These are phyloP conservation scores for Aspergillus heteromorphus DNA, from an alignment of 495 filamentous ascomycete genomes.

Conservation along the genomic window DNA sequence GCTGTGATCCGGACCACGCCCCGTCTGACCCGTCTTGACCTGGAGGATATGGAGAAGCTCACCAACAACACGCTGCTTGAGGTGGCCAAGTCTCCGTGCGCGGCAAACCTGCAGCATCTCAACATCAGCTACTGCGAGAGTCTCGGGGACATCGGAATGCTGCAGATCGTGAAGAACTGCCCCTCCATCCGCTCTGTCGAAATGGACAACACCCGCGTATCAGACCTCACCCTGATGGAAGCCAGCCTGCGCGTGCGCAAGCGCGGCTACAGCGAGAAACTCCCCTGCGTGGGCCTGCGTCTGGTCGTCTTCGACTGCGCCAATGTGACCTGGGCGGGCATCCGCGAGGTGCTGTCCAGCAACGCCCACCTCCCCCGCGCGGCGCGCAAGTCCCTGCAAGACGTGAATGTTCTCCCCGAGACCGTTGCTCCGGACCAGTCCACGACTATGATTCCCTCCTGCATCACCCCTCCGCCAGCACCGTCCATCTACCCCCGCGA, in stretches of 20 bases:
- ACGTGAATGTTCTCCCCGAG: constrained; percentile 25
- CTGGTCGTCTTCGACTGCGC: constrained; percentile 89
- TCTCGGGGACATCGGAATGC: constrained; percentile 78
- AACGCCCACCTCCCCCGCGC: constrained; percentile 62
- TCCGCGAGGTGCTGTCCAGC: constrained; percentile 77
- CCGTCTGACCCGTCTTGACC: constrained; percentile 75
- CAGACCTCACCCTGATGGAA: constrained; percentile 82
- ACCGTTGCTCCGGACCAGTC: constrained; percentile 26
- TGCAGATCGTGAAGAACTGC: constrained; percentile 74
- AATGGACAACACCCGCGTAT: constrained; percentile 92
- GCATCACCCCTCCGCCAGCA: constrained; percentile 27
- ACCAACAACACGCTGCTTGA: constrained; percentile 68
- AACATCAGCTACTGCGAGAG: constrained; percentile 86
- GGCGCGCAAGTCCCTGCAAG: constrained; percentile 23
- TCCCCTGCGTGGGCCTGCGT: constrained; percentile 59
- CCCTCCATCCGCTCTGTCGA: constrained; percentile 62
- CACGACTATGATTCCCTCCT: constrained; percentile 27
- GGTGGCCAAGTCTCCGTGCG: constrained; percentile 70
- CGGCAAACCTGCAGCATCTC: constrained; percentile 65
- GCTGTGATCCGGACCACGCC: constrained; percentile 70
- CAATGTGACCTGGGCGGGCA: constrained; percentile 86
- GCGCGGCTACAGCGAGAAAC: constrained; percentile 50
- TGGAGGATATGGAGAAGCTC: constrained; percentile 77
- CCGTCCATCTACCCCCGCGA: constrained; percentile 55
- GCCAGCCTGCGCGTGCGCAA: constrained; percentile 69